Evolutionary conservation across 108 stramenopile genomes (phyloP).

Genomic region (Skeletonema potamos): DNA sequence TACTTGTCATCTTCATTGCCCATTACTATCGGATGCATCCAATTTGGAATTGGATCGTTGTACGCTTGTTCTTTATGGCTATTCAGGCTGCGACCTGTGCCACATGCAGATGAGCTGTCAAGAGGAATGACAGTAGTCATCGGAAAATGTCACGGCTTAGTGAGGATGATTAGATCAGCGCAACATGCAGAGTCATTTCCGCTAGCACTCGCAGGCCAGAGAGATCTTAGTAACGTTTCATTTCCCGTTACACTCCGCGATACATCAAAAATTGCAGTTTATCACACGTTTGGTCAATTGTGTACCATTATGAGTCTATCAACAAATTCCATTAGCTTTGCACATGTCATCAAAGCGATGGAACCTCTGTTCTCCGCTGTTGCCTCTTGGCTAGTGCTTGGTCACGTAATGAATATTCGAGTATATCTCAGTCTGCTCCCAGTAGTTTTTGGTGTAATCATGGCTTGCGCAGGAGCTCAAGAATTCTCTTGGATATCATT

Average conservation of each 20-base stretch:
- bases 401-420: conserved; percentile 39
- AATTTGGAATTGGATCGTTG: conserved; percentile 62
- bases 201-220: neutral
- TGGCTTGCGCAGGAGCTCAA: conserved; percentile 43
- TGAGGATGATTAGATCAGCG: neutral
- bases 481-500: conserved; percentile 55
- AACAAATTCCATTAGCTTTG: conserved; percentile 52
- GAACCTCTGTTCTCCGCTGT: conserved; percentile 59
- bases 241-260: neutral
- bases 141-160: neutral
- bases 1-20: conserved; percentile 27
- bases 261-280: conserved; percentile 36
- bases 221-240: neutral
- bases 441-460: conserved; percentile 54
- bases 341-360: conserved; percentile 63
- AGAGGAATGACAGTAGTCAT: conserved; percentile 16
- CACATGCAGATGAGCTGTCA: conserved; percentile 39
- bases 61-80: conserved; percentile 57
- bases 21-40: conserved; percentile 48
- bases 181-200: neutral
- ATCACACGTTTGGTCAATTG: conserved; percentile 67
- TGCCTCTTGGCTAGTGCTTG: conserved; percentile 23
- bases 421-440: conserved; percentile 53
- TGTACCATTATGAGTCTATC: conserved; percentile 37
- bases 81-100: conserved; percentile 38